phyloP scores from a whole-genome alignment of 2,329 filamentous ascomycete genomes.

The Aspergillus sp. region DNA sequence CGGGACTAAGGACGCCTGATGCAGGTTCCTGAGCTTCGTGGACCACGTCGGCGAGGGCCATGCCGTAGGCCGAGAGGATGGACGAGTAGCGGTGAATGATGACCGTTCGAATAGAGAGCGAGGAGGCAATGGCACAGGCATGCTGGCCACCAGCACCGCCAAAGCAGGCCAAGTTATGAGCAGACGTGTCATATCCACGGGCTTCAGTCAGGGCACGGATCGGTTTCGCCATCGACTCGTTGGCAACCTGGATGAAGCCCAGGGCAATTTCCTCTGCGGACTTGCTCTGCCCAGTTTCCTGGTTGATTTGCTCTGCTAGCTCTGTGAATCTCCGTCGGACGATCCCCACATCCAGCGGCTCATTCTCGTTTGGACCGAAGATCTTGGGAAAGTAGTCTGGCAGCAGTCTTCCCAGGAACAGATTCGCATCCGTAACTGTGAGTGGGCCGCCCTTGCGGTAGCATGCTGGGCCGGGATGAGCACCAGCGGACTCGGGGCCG shows the following conservation, averaged over 20 bases:
- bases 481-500: slow-evolving; percentile 86
- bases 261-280: slow-evolving; percentile 48
- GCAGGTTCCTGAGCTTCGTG: slow-evolving; percentile 75
- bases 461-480: slow-evolving; percentile 88
- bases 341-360: slow-evolving; percentile 76
- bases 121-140: slow-evolving; percentile 85
- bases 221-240: slow-evolving; percentile 62
- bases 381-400: slow-evolving; percentile 97
- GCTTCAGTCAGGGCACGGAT: slow-evolving; percentile 91
- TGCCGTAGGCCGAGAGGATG: slow-evolving; percentile 87
- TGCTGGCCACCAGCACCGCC: slow-evolving; percentile 92
- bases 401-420: slow-evolving; percentile 81
- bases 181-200: slow-evolving; percentile 87
- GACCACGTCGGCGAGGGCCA: slow-evolving; percentile 90
- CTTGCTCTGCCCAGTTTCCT: slow-evolving; percentile 57
- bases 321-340: slow-evolving; percentile 77
- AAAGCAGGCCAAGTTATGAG: slow-evolving; percentile 89
- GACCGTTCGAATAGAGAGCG: slow-evolving; percentile 81
- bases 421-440: slow-evolving; percentile 89
- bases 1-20: slow-evolving; percentile 58
- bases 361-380: slow-evolving; percentile 86
- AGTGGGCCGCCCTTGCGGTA: slow-evolving; percentile 90
- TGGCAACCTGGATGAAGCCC: slow-evolving; percentile 48
- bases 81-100: slow-evolving; percentile 89
- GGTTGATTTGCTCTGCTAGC: slow-evolving; percentile 62